Base-by-base conservation (phyloP, 2,329 filamentous ascomycete species). In the Fusarium clavum region DNA sequence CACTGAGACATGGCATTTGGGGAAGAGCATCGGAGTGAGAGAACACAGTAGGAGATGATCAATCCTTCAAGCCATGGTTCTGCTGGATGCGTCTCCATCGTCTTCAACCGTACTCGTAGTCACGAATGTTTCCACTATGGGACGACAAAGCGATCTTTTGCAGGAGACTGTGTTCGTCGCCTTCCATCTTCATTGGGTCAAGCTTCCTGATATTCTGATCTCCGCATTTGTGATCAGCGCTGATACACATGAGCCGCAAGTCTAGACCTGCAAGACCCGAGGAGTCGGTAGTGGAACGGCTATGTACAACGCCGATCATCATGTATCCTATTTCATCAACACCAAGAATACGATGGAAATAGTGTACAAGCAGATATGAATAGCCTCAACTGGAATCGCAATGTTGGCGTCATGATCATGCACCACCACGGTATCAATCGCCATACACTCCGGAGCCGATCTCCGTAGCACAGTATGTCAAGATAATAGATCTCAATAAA, bases 191-290 rank as follows among this genome's bases (percentile, higher is more conserved):
- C 27, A 29, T 29, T 29, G 27, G 27, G 27, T 29, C 27, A 29
- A 29, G 27, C 27, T 29, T 29, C 27, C 10, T 29, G 2, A 29
- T 29, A 11, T 29, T 29, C 4, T 29, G 10, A 29, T 38, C 10
- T 13, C n/a, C 12, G 9, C 18, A 22, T 9, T 52, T 41, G 18
- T 41, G 32, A 40, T 41, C 32, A 27, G 24, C 49, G 32, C 32
- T 12, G 18, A 20, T 6, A 27, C 14, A 6, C 13, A 14, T 18
- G 6, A 14, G 24, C 6, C 20, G 24, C 8, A 12, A 11, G 38
- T 52, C 49, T 41, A 47, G 24, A 29, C 44, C 44, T 34, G 47
- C 30, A 25, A 38, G 48, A 38, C 16, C 48, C 30, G 16, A 51
- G 16, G 20, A 24, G 16, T 51, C 22, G 48, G 48, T 51, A 51